A percentile compares a stretch with the other conserved stretches of the same genome.
phyloP scores from a whole-genome alignment of 495 filamentous ascomycete genomes.

The Aspergillus homomorphus region DNA sequence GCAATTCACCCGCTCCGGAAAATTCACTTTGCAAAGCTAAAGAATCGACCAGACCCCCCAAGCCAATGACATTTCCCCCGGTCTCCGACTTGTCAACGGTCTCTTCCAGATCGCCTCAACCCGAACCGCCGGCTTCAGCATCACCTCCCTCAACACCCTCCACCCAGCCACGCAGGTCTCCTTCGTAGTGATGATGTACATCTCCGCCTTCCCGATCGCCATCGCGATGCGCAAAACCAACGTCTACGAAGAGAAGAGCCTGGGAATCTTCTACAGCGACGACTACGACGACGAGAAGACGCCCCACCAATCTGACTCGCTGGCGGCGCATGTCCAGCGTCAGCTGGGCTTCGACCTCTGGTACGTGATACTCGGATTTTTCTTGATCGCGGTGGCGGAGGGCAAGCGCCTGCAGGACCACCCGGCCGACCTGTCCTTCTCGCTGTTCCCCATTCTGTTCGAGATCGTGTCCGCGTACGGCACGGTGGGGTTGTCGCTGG shows the following conservation, averaged over 20 bases:
- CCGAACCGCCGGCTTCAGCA: constrained; percentile 76
- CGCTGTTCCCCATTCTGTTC: constrained; percentile 74
- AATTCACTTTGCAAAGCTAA: too few relatives aligned
- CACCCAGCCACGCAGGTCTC: constrained; percentile 86
- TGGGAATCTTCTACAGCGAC: constrained; percentile 63
- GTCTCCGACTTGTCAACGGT: constrained; percentile 68
- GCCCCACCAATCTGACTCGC: constrained; percentile 51
- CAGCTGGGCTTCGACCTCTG: constrained; percentile 88
- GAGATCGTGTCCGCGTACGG: constrained; percentile 86
- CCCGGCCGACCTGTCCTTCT: constrained; percentile 16
- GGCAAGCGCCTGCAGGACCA: constrained; percentile 54
- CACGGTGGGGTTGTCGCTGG: constrained; percentile 81
- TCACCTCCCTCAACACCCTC: constrained; percentile 64
- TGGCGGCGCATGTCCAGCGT: constrained; percentile 63
- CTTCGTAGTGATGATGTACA: constrained; percentile 96
- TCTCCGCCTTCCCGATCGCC: constrained; percentile 86
- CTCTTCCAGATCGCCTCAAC: constrained; percentile 81
- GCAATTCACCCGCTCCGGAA: neutral
- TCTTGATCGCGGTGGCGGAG: constrained; percentile 77
- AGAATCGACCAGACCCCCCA: constrained; percentile 26
- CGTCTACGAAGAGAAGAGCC: constrained; percentile 86
- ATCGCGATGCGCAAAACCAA: constrained; percentile 85
- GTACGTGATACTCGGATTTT: constrained; percentile 81
- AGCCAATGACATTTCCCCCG: constrained; percentile 53
- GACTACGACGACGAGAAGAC: constrained; percentile 28